phyloP scores from a whole-genome alignment of 495 filamentous ascomycete genomes.

The Penicillium crystallinum region DNA sequence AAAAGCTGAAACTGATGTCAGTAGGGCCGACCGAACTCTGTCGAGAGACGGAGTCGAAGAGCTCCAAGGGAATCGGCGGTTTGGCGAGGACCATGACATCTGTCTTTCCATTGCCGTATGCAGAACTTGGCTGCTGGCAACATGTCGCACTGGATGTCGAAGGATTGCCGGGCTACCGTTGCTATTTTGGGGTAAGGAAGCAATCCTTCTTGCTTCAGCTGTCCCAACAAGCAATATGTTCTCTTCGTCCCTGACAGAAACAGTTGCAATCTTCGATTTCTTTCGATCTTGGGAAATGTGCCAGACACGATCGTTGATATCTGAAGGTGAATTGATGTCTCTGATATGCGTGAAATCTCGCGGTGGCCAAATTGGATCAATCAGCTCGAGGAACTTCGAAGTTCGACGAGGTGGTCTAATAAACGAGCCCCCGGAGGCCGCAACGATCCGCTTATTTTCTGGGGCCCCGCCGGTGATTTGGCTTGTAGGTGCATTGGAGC shows the following conservation, averaged over 20 bases:
- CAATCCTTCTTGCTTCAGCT: slow-evolving; percentile 11
- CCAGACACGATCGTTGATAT: not conserved
- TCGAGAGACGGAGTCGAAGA: slow-evolving; percentile 44
- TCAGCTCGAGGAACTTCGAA: slow-evolving; percentile 54
- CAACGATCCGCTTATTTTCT: slow-evolving; percentile 3
- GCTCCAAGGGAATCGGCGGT: not conserved
- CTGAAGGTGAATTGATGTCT: slow-evolving; percentile 1
- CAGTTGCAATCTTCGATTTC: slow-evolving; percentile 34
- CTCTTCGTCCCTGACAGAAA: slow-evolving; percentile 32
- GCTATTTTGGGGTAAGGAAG: not conserved
- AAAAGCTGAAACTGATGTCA: slow-evolving; percentile 64
- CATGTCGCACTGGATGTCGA: slow-evolving; percentile 31
- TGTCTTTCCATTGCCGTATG: slow-evolving; percentile 31
- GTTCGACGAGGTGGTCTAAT: slow-evolving; percentile 24
- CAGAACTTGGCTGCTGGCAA: slow-evolving; percentile 32
- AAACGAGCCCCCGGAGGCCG: slow-evolving; percentile 6
- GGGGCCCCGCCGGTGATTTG: slow-evolving; percentile 9
- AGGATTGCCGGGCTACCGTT: slow-evolving; percentile 7
- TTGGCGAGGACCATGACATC: slow-evolving; percentile 23
- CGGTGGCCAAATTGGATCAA: slow-evolving; percentile 67
- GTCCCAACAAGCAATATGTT: slow-evolving; percentile 26
- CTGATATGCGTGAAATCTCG: slow-evolving; percentile 55
- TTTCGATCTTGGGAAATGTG: slow-evolving; percentile 15
- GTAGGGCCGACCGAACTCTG: slow-evolving; percentile 56
- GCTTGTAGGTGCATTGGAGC: slow-evolving; percentile 9